Evolutionary conservation across 257 asterid genomes (phyloP).

Genomic region (Ocimum tenuiflorum): DNA sequence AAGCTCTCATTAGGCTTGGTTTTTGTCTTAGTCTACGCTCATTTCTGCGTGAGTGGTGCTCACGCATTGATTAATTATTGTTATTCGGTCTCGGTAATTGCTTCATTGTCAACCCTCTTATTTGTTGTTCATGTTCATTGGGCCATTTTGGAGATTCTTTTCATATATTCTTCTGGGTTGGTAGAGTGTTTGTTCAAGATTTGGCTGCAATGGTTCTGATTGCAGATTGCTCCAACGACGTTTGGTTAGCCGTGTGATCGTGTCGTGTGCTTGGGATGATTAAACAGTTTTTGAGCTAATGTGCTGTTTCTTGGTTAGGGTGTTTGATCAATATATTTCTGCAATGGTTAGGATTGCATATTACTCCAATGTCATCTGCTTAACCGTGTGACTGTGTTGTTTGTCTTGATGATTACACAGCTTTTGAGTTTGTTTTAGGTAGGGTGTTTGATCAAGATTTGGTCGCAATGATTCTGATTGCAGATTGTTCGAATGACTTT

Average conservation of each 20-base stretch:
- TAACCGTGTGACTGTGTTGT: too few species aligned
- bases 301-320: too few species aligned
- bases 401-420: too few species aligned
- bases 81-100: neutral
- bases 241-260: neutral
- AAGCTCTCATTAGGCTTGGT: constrained; percentile 10
- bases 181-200: neutral
- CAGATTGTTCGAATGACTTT: too few species aligned
- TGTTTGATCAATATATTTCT: too few species aligned
- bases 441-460: too few species aligned
- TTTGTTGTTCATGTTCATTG: neutral
- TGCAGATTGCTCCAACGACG: too few species aligned
- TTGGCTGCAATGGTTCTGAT: neutral
- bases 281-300: neutral
- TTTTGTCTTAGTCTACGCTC: neutral
- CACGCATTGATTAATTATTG: neutral
- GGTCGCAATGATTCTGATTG: neutral
- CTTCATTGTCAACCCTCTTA: constrained; percentile 8
- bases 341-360: too few species aligned
- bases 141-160: neutral
- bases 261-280: neutral
- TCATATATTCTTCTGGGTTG: neutral
- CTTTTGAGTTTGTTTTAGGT: too few species aligned
- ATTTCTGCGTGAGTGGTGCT: neutral
- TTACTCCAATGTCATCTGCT: too few species aligned